Base-by-base conservation (phyloP, 116 monocot genomes). In the Phalaenopsis hybrid region DNA sequence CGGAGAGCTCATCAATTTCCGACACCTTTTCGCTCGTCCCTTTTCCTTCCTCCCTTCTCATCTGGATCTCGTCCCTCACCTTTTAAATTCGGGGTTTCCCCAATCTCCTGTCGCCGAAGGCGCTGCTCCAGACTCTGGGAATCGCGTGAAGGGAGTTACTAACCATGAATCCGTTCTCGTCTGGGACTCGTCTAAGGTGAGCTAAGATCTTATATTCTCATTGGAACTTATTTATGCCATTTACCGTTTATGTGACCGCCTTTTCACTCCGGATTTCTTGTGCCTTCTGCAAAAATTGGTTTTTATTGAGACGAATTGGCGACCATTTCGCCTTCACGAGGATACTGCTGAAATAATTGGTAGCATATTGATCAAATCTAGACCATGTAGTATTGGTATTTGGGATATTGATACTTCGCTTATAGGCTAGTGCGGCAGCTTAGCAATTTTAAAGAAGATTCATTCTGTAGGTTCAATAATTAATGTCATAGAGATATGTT, bases 81-180 rank as follows among this genome's bases (percentile, higher is more conserved):
- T 52, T 18, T 31, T 31, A 1, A 4, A 21, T 3, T 77, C 44
- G 28, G 77, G 77, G 3, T 51, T 77, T 77, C 50, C 23, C 12
- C 31, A 77, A 49, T 11, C 4, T 44, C 0, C 77, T 9, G n/a
- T 31, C 28, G 28, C 49, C 28, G n/a, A 20, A 51, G 4, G 21
- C 52, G 77, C n/a, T 13, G 33, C 77, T 50, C 23, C 28, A 31
- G 51, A 52, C 52, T 51, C 51, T 6, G 31, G 23, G 77, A 77
- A 46, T 51, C 28, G 51, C 12, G 4, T 15, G 31, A 44, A 51
- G 52, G 23, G 23, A 51, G 77, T 52, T 4, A 2, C 50, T 21
- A 50, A 20, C 31, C 77, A 96, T 96, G 93, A 96, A 96, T 88
- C 95, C 95, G 61, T 96, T 96, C 85, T 92, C 91, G 8, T 96